phyloP scores from a whole-genome alignment of 2,329 filamentous ascomycete genomes.

The Orbilia ellipsospora region DNA sequence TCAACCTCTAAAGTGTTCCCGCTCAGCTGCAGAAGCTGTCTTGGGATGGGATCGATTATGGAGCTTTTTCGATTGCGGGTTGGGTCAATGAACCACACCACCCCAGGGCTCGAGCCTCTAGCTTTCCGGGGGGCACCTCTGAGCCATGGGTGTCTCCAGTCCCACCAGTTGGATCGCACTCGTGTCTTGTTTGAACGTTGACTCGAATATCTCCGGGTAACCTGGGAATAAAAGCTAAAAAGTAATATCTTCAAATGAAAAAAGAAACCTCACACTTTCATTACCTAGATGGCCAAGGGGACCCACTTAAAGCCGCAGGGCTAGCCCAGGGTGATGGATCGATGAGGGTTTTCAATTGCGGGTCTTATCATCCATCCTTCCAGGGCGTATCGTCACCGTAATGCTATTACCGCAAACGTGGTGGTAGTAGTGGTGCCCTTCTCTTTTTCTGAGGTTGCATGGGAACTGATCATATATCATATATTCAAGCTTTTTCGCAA shows the following conservation, averaged over 20 bases:
- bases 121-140: neutral
- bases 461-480: slow-evolving; percentile 44
- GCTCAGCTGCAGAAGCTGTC: slow-evolving; percentile 43
- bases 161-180: slow-evolving; percentile 21
- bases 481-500: slow-evolving; percentile 54
- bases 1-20: slow-evolving; percentile 36
- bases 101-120: neutral
- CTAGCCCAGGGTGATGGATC: slow-evolving; percentile 53
- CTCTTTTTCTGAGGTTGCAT: slow-evolving; percentile 37
- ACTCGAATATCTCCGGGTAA: neutral
- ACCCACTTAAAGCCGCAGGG: slow-evolving; percentile 40
- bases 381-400: slow-evolving; percentile 50
- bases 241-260: neutral
- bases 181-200: slow-evolving; percentile 20
- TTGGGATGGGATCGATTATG: slow-evolving; percentile 36
- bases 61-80: slow-evolving; percentile 41
- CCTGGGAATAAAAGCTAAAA: too few species aligned
- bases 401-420: slow-evolving; percentile 48
- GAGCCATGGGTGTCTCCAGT: slow-evolving; percentile 31
- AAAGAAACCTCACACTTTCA: slow-evolving; percentile 15
- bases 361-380: slow-evolving; percentile 50
- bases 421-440: slow-evolving; percentile 30
- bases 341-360: slow-evolving; percentile 47
- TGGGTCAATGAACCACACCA: slow-evolving; percentile 1
- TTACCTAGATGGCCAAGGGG: slow-evolving; percentile 52